Percentiles rank a stretch among this genome's conserved stretches.
Evolutionary conservation across 2,329 filamentous ascomycete genomes (phyloP).

Genomic region (Colletotrichum lindemuthianum): DNA sequence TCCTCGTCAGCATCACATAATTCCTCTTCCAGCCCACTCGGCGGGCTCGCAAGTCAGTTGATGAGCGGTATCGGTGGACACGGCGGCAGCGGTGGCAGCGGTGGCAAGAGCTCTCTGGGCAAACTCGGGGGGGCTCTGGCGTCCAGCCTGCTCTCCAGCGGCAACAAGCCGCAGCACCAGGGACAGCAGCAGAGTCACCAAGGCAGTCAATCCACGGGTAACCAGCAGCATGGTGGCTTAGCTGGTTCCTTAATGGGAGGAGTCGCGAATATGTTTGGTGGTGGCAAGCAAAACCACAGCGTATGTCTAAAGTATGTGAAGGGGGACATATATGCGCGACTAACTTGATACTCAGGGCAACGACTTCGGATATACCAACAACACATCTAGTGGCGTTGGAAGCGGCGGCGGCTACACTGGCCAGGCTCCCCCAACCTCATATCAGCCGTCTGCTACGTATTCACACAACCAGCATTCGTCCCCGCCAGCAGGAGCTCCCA

Average conservation of each 20-base stretch:
- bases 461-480: slow-evolving; percentile 40
- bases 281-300: slow-evolving; percentile 54
- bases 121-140: slow-evolving; percentile 68
- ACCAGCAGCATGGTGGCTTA: slow-evolving; percentile 54
- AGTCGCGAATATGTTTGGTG: slow-evolving; percentile 62
- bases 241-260: slow-evolving; percentile 65
- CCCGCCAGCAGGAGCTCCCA: slow-evolving; percentile 42
- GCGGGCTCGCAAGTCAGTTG: slow-evolving; percentile 59
- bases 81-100: slow-evolving; percentile 42
- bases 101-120: slow-evolving; percentile 55
- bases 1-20: slow-evolving; percentile 42
- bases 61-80: slow-evolving; percentile 49
- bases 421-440: slow-evolving; percentile 70
- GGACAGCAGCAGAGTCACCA: slow-evolving; percentile 56
- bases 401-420: slow-evolving; percentile 68
- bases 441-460: slow-evolving; percentile 53
- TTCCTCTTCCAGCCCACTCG: slow-evolving; percentile 53
- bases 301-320: slow-evolving; percentile 40
- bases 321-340: background rate
- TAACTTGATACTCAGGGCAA: slow-evolving; percentile 53
- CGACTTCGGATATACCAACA: slow-evolving; percentile 71
- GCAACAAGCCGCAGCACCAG: slow-evolving; percentile 57
- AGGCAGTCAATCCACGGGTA: slow-evolving; percentile 53
- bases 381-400: slow-evolving; percentile 11
- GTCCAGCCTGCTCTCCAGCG: slow-evolving; percentile 63